These are phyloP conservation scores for Apiotrichum siamense DNA, from an alignment of 1,284 basidiomycete species.

Conservation along the genomic window DNA sequence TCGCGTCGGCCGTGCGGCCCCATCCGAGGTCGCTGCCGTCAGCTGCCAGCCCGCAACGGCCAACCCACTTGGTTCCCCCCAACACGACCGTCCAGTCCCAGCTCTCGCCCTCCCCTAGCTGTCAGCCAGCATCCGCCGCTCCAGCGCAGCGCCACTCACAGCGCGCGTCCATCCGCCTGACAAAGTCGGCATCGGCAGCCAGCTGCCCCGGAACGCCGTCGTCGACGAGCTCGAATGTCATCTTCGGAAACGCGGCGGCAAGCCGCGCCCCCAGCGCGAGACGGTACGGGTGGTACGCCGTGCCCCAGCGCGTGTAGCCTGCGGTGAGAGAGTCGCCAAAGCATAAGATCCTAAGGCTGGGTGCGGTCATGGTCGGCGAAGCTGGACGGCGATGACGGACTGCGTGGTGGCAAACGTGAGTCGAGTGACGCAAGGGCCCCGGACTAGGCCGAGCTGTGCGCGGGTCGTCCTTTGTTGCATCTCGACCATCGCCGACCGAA, in stretches of 20 bases:
- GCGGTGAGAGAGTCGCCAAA: slow-evolving; percentile 11
- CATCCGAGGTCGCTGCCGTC: slow-evolving; percentile 5
- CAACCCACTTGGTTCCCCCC: slow-evolving; percentile 7
- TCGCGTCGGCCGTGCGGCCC: not conserved
- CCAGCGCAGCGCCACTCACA: not conserved
- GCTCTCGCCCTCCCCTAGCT: not conserved
- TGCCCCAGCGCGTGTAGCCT: not conserved
- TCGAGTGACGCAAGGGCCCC: too few relatives aligned
- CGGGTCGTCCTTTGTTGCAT: too few relatives aligned
- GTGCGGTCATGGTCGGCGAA: too few relatives aligned
- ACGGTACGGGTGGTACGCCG: slow-evolving; percentile 3
- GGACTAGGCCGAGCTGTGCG: too few relatives aligned
- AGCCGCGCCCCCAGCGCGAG: not conserved
- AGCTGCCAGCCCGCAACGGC: not conserved
- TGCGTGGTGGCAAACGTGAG: too few relatives aligned
- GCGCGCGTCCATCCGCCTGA: not conserved
- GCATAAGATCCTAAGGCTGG: slow-evolving; percentile 5
- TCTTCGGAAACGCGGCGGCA: not conserved
- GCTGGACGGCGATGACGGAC: too few relatives aligned
- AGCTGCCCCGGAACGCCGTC: slow-evolving; percentile 3
- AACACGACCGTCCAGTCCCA: slow-evolving; percentile 10
- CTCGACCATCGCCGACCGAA: too few relatives aligned
- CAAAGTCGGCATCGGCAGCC: not conserved
- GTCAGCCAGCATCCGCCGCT: not conserved
- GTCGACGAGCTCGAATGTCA: not conserved